Evolutionary conservation across 495 filamentous ascomycete species (phyloP).

Genomic region (Aspergillus wentii): DNA sequence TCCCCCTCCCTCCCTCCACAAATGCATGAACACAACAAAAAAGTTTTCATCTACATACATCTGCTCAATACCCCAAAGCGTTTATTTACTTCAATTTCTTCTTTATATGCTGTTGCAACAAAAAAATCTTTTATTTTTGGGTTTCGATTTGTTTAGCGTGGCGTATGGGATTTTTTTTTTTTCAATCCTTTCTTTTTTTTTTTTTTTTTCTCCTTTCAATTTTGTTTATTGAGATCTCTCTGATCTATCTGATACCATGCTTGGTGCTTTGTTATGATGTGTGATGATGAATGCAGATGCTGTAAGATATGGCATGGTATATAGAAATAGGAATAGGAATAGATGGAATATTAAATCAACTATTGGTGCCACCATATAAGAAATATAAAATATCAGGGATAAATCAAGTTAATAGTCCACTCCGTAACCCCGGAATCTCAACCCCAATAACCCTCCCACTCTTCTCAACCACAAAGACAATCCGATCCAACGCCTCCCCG

Average conservation of each 20-base stretch:
- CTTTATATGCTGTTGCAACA: background rate
- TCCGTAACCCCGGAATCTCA: conserved; percentile 8
- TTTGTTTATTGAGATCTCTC: no score
- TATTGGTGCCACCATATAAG: background rate
- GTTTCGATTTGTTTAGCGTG: conserved; percentile 1
- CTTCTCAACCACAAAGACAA: conserved; percentile 13
- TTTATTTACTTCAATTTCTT: background rate
- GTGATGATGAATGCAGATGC: no score
- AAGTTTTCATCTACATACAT: no score
- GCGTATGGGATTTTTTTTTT: conserved; percentile 1
- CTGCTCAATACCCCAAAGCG: conserved; percentile 10
- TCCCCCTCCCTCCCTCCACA: background rate
- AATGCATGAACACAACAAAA: no score
- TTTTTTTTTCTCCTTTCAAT: no score
- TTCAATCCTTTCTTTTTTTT: background rate
- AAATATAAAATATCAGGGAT: conserved; percentile 4
- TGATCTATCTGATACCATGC: no score
- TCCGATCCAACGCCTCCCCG: conserved; percentile 6
- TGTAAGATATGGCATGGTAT: no score
- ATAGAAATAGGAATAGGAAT: no score
- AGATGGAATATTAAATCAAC: no score
- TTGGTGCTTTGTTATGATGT: no score
- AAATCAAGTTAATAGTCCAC: background rate
- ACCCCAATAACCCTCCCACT: conserved; percentile 9
- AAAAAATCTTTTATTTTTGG: conserved; percentile 1